These are phyloP conservation scores for Fremontodendron californicum DNA, from an alignment of 345 rosid species.

Conservation along the genomic window DNA sequence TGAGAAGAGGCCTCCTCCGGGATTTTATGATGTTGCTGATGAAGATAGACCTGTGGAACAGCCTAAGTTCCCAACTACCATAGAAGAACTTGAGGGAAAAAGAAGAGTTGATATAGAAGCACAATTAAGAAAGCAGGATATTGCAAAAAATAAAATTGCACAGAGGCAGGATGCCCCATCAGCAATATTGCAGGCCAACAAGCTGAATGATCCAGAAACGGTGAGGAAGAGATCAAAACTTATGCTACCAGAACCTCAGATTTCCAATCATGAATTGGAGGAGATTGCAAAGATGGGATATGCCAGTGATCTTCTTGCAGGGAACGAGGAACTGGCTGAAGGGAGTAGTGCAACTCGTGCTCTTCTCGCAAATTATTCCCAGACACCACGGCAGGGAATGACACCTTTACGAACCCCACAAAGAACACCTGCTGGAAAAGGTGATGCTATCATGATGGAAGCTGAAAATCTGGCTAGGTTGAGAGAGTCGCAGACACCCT, in stretches of 20 bases:
- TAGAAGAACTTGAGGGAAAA: conserved; percentile 93
- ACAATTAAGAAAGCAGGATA: conserved; percentile 77
- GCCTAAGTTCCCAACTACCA: conserved; percentile 78
- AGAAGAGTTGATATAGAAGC: conserved; percentile 86
- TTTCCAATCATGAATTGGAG: conserved; percentile 87
- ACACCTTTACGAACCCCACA: conserved; percentile 85
- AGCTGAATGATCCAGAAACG: conserved; percentile 90
- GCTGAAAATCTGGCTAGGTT: conserved; percentile 91
- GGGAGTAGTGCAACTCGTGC: conserved; percentile 92
- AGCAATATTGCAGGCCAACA: conserved; percentile 92
- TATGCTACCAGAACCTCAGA: conserved; percentile 98
- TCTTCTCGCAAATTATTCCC: conserved; percentile 85
- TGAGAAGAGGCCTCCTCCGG: conserved; percentile 94
- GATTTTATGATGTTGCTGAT: conserved; percentile 80
- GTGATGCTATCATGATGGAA: conserved; percentile 98
- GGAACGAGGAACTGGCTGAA: conserved; percentile 76
- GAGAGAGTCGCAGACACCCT: conserved; percentile 96
- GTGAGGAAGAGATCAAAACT: conserved; percentile 94
- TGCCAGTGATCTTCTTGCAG: conserved; percentile 80
- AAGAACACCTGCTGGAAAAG: conserved; percentile 94
- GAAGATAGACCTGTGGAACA: conserved; percentile 84
- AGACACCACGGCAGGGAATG: conserved; percentile 84
- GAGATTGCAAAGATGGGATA: conserved; percentile 99
- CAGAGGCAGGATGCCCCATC: conserved; percentile 94
- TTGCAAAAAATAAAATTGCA: conserved; percentile 82